These are phyloP conservation scores for Lachancea fermentati DNA, from an alignment of 805 yeast genomes.

Conservation along the genomic window DNA sequence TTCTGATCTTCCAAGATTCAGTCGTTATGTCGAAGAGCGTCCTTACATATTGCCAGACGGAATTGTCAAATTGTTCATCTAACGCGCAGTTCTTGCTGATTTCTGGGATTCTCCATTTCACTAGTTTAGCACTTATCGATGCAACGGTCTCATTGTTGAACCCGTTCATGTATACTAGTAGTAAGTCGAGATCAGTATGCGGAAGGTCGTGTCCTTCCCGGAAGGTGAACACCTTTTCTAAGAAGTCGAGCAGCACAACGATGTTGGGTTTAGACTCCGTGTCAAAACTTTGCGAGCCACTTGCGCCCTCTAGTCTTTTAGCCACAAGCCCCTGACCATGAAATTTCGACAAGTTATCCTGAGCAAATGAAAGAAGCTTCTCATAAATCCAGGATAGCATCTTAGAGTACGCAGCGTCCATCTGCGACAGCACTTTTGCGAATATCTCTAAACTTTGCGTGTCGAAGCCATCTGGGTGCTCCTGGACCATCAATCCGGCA, in stretches of 20 bases:
- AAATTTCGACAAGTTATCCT: background rate
- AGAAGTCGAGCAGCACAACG: constrained; percentile 29
- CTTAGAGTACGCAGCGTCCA: constrained; percentile 2
- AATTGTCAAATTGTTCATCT: constrained; percentile 19
- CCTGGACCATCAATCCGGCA: background rate
- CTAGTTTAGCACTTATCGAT: constrained; percentile 14
- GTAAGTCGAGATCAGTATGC: constrained; percentile 11
- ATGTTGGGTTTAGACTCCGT: constrained; percentile 1
- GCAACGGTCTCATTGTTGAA: constrained; percentile 19
- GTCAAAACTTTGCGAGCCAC: background rate
- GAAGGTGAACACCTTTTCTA: constrained; percentile 35
- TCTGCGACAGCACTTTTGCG: background rate
- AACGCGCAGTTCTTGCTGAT: constrained; percentile 24
- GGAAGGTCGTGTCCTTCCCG: constrained; percentile 13
- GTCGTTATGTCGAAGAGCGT: constrained; percentile 29
- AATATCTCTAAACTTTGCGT: background rate
- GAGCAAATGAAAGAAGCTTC: background rate
- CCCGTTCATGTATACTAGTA: constrained; percentile 17
- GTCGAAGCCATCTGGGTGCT: background rate
- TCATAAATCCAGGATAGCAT: constrained; percentile 1
- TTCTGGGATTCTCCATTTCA: constrained; percentile 49
- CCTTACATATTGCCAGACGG: constrained; percentile 43
- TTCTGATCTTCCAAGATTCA: constrained; percentile 32
- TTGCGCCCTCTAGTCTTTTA: background rate
- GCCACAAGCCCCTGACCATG: background rate